Evolutionary conservation across 2,329 filamentous ascomycete species (phyloP).

Genomic region (Emericellopsis atlantica): DNA sequence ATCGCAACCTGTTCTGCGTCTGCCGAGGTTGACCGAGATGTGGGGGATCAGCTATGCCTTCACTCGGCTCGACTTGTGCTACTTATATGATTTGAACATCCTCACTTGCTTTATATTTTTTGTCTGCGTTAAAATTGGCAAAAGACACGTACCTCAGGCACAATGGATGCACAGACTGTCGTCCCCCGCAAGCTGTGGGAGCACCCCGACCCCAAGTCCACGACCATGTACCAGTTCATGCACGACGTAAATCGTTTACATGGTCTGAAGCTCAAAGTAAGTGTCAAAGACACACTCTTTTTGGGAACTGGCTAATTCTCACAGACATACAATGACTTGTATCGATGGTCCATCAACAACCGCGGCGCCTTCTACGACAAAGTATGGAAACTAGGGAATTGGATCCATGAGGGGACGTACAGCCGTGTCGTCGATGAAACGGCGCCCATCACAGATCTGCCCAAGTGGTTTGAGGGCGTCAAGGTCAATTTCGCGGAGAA

Average conservation of each 20-base stretch:
- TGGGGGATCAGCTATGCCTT: too few relatives aligned
- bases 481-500: conserved; percentile 72
- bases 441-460: conserved; percentile 57
- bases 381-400: conserved; percentile 43
- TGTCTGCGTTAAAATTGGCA: background rate
- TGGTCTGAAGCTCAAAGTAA: conserved; percentile 42
- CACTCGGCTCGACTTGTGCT: background rate
- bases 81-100: too few relatives aligned
- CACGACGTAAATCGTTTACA: conserved; percentile 47
- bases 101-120: conserved; percentile 2
- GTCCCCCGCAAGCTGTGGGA: conserved; percentile 55
- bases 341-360: conserved; percentile 52
- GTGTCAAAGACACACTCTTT: background rate
- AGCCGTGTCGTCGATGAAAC: conserved; percentile 53
- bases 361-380: conserved; percentile 54
- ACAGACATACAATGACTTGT: conserved; percentile 56
- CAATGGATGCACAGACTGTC: conserved; percentile 7
- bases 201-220: conserved; percentile 47
- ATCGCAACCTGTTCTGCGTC: too few relatives aligned
- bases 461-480: conserved; percentile 66
- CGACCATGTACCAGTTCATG: conserved; percentile 56
- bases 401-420: conserved; percentile 52
- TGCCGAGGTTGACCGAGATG: too few relatives aligned
- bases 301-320: background rate
- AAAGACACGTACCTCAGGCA: background rate